Evolutionary conservation across 2,329 filamentous ascomycete genomes (phyloP).

Genomic region (Emergomyces orientalis): DNA sequence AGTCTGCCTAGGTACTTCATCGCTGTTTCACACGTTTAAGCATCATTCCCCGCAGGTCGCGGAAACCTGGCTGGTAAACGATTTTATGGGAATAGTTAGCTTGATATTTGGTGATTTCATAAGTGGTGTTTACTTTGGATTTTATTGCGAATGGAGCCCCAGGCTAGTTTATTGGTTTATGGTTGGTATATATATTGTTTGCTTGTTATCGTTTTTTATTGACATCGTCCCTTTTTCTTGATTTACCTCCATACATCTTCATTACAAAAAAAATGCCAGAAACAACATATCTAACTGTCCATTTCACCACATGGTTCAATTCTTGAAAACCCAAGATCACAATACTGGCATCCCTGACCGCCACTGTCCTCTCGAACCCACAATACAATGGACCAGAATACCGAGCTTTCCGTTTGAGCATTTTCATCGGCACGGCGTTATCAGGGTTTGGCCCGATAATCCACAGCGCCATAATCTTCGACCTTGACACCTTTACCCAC

Average conservation of each 20-base stretch:
- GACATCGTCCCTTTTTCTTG: not conserved
- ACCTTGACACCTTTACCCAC: slow-evolving; percentile 18
- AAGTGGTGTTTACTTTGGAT: slow-evolving; percentile 29
- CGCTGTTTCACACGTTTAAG: slow-evolving; percentile 28
- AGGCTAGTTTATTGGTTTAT: slow-evolving; percentile 29
- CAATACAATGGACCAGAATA: slow-evolving; percentile 24
- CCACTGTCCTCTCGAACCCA: slow-evolving; percentile 28
- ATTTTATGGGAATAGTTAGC: slow-evolving; percentile 28
- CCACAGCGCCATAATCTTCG: slow-evolving; percentile 23
- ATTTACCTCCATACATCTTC: not conserved
- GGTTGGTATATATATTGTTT: slow-evolving; percentile 16
- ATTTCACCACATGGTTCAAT: not conserved
- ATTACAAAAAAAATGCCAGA: not conserved
- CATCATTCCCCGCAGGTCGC: slow-evolving; percentile 25
- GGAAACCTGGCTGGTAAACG: slow-evolving; percentile 21
- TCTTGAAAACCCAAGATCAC: slow-evolving; percentile 20
- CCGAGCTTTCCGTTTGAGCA: slow-evolving; percentile 21
- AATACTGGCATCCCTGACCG: slow-evolving; percentile 23
- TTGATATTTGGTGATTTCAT: slow-evolving; percentile 29
- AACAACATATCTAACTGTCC: no score
- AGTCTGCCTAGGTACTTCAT: slow-evolving; percentile 27
- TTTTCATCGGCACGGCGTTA: slow-evolving; percentile 25
- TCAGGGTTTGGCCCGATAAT: slow-evolving; percentile 28
- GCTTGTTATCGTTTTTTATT: not conserved
- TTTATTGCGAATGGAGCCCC: slow-evolving; percentile 24